A percentile compares a stretch with the other conserved stretches of the same genome.
Evolutionary conservation across 352 stramenopile genomes (phyloP).

Genomic region (Blastocystis sp.): DNA sequence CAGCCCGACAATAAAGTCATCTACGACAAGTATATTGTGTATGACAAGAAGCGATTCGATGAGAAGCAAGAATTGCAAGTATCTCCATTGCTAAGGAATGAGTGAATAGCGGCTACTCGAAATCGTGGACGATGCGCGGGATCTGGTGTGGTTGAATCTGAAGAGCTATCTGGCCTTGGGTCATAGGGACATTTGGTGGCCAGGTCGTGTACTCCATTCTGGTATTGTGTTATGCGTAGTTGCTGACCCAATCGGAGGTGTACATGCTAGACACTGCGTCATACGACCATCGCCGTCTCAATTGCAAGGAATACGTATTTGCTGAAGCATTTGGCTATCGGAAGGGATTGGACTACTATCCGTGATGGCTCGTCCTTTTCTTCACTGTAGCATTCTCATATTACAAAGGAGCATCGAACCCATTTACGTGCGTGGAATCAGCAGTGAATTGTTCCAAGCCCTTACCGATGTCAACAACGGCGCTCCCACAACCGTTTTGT

Average conservation of each 20-base stretch:
- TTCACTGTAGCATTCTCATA: background rate
- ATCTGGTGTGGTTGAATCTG: conserved; percentile 45
- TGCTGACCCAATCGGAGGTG: conserved; percentile 31
- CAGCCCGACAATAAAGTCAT: background rate
- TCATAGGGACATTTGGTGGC: conserved; percentile 10
- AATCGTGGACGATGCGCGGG: conserved; percentile 6
- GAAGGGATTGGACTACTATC: conserved; percentile 23
- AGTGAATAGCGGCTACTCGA: conserved; percentile 20
- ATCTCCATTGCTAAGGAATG: background rate
- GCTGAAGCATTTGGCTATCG: conserved; percentile 58
- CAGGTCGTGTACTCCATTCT: background rate
- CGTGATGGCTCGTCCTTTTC: background rate
- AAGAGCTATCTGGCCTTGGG: background rate
- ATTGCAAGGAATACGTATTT: background rate
- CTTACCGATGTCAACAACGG: background rate
- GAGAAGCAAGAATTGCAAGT: background rate
- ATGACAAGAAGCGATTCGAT: background rate
- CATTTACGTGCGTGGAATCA: background rate
- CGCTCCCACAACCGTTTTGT: background rate
- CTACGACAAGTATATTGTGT: background rate
- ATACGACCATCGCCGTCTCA: background rate
- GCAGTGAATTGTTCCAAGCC: background rate
- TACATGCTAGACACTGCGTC: conserved; percentile 20
- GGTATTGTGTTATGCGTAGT: background rate
- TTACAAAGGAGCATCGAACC: background rate